phyloP scores from a whole-genome alignment of 2,329 filamentous ascomycete genomes.

The Drechslerella dactyloides region DNA sequence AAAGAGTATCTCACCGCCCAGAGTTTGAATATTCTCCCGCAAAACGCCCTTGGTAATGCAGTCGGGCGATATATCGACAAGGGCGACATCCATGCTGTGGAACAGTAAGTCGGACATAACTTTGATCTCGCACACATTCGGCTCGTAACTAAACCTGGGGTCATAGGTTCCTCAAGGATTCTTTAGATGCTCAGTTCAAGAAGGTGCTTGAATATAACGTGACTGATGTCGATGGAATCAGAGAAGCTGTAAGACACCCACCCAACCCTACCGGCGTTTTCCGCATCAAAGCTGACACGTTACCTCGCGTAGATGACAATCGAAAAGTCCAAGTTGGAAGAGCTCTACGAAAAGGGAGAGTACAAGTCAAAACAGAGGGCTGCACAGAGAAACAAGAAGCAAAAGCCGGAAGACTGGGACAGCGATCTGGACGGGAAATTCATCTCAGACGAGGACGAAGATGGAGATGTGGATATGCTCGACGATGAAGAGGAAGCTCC shows the following conservation, averaged over 20 bases:
- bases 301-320: slow-evolving; percentile 66
- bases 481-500: slow-evolving; percentile 59
- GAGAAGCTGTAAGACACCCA: slow-evolving; percentile 61
- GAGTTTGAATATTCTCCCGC: slow-evolving; percentile 87
- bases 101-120: slow-evolving; percentile 54
- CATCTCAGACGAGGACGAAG: slow-evolving; percentile 69
- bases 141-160: slow-evolving; percentile 56
- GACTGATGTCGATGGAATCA: slow-evolving; percentile 72
- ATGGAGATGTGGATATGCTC: slow-evolving; percentile 59
- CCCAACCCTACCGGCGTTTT: neutral
- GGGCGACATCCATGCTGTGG: slow-evolving; percentile 75
- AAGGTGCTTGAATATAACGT: slow-evolving; percentile 72
- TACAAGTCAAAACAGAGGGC: slow-evolving; percentile 60
- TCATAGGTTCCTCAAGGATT: slow-evolving; percentile 76
- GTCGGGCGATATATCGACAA: slow-evolving; percentile 93
- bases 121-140: slow-evolving; percentile 61
- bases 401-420: slow-evolving; percentile 82
- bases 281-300: neutral
- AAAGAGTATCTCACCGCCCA: slow-evolving; percentile 85
- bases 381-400: slow-evolving; percentile 62
- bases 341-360: slow-evolving; percentile 71
- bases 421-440: slow-evolving; percentile 86
- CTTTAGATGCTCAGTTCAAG: slow-evolving; percentile 72
- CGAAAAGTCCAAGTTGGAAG: slow-evolving; percentile 73
- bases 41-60: slow-evolving; percentile 90